Base-by-base conservation (phyloP, 352 stramenopile genomes). In the Achlya hypogyna region DNA sequence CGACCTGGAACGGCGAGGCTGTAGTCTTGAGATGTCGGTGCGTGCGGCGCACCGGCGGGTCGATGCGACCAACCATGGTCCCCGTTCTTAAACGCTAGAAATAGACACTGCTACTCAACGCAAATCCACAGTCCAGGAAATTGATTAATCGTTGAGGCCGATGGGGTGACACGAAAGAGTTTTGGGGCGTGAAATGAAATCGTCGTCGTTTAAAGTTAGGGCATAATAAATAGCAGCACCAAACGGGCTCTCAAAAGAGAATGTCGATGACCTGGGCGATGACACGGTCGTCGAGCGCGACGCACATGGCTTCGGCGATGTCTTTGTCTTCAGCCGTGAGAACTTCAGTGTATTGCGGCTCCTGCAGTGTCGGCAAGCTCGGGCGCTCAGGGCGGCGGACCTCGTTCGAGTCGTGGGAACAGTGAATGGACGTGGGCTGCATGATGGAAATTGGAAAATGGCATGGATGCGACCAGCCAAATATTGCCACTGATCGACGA, bases 191-290 rank as follows among this genome's bases (percentile, higher is more conserved):
- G n/a, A n/a, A n/a, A n/a, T n/a, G n/a, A n/a, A n/a, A n/a, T n/a
- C n/a, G n/a, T n/a, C n/a, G n/a, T n/a, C 18, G 42, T 49, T 49
- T 49, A 22, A 49, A 49, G 42, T 49, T 49, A 49, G 22, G 18
- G 42, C 42, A 49, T n/a, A n/a, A n/a, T n/a, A 56, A 56, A 56
- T 56, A 56, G n/a, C 10, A 20, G n/a, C 49, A 10, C 2, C n/a
- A 38, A 20, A 20, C 31, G 31, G 49, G n/a, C n/a, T n/a, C 49
- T 56, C n/a, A 56, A 20, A 35, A 56, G 10, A 56, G 49, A 10
- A 56, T 56, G 31, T 56, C 49, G 31, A 56, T 56, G 25, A 56
- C 49, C 25, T 56, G 49, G 25, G 49, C 49, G 25, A 56, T 56
- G 10, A 56, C 8, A 20, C 49, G 49, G 31, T 56, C 49, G 49